phyloP scores from a whole-genome alignment of 345 rosid species.

The Luvunga scandens region DNA sequence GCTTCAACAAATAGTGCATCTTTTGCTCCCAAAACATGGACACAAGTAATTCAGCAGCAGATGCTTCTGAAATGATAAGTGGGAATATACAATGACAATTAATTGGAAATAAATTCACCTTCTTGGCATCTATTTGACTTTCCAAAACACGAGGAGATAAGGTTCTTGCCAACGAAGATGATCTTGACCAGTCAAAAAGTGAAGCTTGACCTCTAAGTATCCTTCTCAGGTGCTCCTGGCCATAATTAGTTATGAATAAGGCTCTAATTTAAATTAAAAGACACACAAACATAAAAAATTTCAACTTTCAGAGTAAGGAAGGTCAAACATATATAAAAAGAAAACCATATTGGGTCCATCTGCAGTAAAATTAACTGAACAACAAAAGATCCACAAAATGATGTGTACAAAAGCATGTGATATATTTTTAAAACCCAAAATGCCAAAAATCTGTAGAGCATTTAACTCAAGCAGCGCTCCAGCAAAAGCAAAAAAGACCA shows the following conservation, averaged over 20 bases:
- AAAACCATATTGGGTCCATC: not conserved
- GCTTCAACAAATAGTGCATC: not conserved
- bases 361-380: not conserved
- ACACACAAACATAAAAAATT: not conserved
- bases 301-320: not conserved
- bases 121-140: conserved; percentile 96
- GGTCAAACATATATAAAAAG: conserved; percentile 3
- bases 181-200: conserved; percentile 94
- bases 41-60: not conserved
- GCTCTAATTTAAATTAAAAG: not conserved
- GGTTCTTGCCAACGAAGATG: conserved; percentile 91
- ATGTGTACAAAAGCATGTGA: not conserved
- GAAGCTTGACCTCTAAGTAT: conserved; percentile 96
- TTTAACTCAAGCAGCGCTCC: not conserved
- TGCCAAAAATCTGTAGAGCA: not conserved
- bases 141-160: conserved; percentile 96
- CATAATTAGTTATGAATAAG: conserved; percentile 16
- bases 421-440: not conserved
- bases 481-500: not conserved
- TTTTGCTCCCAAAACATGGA: not conserved
- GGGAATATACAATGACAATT: not conserved
- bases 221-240: conserved; percentile 88
- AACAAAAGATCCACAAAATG: not conserved
- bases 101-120: conserved; percentile 42
- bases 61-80: not conserved